Evolutionary conservation across 176 grass and related monocot genomes (phyloP).

Genomic region (Stipa capillata): DNA sequence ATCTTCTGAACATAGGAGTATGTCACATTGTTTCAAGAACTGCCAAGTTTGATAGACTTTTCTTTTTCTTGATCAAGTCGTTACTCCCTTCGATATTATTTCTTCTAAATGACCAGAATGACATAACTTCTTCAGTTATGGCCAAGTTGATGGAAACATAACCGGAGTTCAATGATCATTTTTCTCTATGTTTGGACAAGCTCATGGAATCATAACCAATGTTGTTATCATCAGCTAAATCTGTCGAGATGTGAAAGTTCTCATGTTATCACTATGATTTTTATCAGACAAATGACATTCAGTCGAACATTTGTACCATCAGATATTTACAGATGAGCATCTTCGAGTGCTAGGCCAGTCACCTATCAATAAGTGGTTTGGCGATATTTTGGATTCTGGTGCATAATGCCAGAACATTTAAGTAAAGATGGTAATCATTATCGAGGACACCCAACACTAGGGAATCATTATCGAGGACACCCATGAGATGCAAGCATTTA

Average conservation of each 20-base stretch:
- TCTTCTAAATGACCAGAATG: too few relatives aligned
- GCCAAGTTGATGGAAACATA: not conserved
- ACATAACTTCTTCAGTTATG: too few relatives aligned
- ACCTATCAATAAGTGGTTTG: not conserved
- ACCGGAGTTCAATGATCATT: not conserved
- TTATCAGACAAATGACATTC: not conserved
- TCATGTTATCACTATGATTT: not conserved
- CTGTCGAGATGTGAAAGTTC: not conserved
- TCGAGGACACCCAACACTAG: too few relatives aligned
- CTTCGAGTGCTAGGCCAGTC: not conserved
- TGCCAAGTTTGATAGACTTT: too few relatives aligned
- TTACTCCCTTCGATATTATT: not conserved
- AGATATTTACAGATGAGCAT: slow-evolving; percentile 12
- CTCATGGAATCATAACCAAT: not conserved
- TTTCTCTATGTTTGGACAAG: not conserved
- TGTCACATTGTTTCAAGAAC: too few relatives aligned
- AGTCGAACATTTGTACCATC: not conserved
- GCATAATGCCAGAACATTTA: not conserved
- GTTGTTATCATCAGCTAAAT: not conserved
- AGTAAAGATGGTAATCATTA: not conserved
- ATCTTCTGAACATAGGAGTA: too few relatives aligned
- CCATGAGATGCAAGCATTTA: not conserved
- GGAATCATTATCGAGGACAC: not conserved
- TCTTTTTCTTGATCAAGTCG: too few relatives aligned
- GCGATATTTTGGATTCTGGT: slow-evolving; percentile 10